Conservation (phyloP, 805 yeast genomes). For the Saccharomycopsis oosterbeekiorum region DNA sequence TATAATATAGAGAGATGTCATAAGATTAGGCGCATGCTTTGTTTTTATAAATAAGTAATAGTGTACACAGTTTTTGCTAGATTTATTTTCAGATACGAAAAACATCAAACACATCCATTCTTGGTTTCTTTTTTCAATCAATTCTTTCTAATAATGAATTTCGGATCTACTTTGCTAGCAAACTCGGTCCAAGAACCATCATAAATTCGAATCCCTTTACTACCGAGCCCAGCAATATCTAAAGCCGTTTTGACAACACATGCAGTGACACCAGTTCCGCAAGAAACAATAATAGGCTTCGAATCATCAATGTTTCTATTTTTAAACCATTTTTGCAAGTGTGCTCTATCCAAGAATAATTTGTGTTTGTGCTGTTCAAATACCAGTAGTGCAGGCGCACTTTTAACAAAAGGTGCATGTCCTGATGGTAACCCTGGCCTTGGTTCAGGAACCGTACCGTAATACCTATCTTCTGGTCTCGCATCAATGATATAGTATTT, state of each 20-base stretch:
- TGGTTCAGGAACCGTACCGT: slow-evolving; percentile 81
- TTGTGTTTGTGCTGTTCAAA: slow-evolving; percentile 35
- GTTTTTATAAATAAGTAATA: too few relatives aligned
- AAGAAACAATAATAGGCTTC: slow-evolving; percentile 74
- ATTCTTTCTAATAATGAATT: neutral
- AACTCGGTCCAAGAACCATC: slow-evolving; percentile 92
- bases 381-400: slow-evolving; percentile 64
- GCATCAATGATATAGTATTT: slow-evolving; percentile 68
- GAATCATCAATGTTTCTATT: slow-evolving; percentile 30
- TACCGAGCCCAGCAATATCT: slow-evolving; percentile 39
- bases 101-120: too few relatives aligned
- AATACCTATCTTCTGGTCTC: slow-evolving; percentile 61
- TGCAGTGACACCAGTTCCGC: slow-evolving; percentile 97
- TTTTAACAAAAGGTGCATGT: slow-evolving; percentile 73
- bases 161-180: slow-evolving; percentile 43
- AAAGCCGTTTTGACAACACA: slow-evolving; percentile 74
- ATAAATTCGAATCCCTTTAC: slow-evolving; percentile 44
- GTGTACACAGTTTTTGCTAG: too few relatives aligned
- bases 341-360: slow-evolving; percentile 38
- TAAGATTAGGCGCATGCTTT: too few relatives aligned
- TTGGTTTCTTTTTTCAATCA: neutral
- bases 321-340: slow-evolving; percentile 37
- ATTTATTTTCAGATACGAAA: too few relatives aligned
- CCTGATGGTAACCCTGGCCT: slow-evolving; percentile 84
- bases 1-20: too few relatives aligned